These are phyloP conservation scores for Ceratocystis smalleyi DNA, from an alignment of 2,329 filamentous ascomycete genomes.

Conservation along the genomic window DNA sequence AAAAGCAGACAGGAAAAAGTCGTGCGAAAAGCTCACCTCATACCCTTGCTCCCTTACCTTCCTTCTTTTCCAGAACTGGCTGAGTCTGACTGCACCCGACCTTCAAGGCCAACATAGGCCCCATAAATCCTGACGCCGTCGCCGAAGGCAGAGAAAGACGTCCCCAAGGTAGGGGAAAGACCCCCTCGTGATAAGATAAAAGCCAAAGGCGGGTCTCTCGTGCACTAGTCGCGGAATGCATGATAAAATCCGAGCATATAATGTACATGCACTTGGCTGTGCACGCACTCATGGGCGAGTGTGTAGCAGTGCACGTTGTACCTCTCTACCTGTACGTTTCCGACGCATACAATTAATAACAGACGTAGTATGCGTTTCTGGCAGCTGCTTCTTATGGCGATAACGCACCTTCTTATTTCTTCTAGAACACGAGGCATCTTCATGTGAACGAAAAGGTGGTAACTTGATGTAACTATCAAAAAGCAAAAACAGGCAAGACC, in stretches of 20 bases:
- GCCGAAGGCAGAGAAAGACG: conserved; percentile 8
- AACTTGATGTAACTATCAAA: not conserved
- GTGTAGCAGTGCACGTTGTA: no score
- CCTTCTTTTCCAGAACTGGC: not conserved
- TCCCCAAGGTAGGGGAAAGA: not conserved
- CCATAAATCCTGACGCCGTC: conserved; percentile 8
- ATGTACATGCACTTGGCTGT: not conserved
- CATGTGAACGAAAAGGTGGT: not conserved
- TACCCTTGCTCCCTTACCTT: not conserved
- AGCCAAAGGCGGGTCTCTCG: not conserved
- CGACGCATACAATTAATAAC: not conserved
- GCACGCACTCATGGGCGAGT: no score
- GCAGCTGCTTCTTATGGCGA: not conserved
- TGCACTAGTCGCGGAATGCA: not conserved
- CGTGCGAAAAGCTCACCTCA: not conserved
- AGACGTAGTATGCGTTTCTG: not conserved
- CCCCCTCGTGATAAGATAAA: not conserved
- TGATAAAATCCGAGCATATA: not conserved
- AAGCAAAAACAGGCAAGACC: not conserved
- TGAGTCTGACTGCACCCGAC: not conserved
- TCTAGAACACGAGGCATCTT: not conserved
- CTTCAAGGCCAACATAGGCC: not conserved
- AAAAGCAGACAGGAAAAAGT: not conserved
- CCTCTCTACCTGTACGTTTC: no score
- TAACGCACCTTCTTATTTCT: not conserved